Evolutionary conservation across 2,329 filamentous ascomycete species (phyloP).

Genomic region (Sarocladium strictum): DNA sequence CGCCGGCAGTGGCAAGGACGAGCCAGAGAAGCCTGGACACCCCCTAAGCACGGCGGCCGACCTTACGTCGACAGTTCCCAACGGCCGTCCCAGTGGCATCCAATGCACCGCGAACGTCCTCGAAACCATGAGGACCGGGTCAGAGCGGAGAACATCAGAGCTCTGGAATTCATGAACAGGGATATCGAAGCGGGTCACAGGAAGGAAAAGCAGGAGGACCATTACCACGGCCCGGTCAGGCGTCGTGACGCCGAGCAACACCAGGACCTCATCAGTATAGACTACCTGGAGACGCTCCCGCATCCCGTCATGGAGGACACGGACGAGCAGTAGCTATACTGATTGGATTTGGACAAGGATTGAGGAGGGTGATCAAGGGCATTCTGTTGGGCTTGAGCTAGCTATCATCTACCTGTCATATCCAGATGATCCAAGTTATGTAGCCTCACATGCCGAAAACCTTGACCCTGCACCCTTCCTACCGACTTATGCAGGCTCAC

Average conservation of each 20-base stretch:
- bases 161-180: neutral
- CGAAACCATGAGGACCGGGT: neutral
- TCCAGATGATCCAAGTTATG: no score
- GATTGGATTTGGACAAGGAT: no score
- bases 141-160: neutral
- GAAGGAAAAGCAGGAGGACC: neutral
- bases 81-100: no score
- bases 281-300: neutral
- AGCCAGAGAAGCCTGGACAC: neutral
- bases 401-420: no score
- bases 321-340: neutral
- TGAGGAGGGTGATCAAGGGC: no score
- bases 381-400: no score
- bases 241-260: neutral
- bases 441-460: no score
- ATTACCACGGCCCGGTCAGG: neutral
- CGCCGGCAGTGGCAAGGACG: neutral
- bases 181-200: neutral
- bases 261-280: conserved; percentile 2
- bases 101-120: neutral
- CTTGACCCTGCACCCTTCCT: no score
- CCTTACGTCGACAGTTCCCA: no score
- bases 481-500: no score
- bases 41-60: neutral
- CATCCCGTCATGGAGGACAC: neutral